Evolutionary conservation across 192 early-diverging fungal genomes (phyloP).

Genomic region (Diversispora epigaea): DNA sequence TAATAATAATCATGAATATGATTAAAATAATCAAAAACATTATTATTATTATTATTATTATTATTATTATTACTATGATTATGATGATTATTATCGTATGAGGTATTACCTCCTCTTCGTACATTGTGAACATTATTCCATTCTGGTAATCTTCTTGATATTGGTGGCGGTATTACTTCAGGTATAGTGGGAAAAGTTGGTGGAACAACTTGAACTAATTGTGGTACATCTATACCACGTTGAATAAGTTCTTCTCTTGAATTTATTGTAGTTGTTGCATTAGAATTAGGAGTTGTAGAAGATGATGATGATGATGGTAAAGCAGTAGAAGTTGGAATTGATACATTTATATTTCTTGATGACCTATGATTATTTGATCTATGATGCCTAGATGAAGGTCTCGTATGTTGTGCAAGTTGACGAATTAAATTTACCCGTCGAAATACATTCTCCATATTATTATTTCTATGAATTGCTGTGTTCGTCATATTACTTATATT

Average conservation of each 20-base stretch:
- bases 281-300: too few species aligned
- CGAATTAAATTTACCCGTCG: slow-evolving; percentile 8
- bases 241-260: slow-evolving; percentile 11
- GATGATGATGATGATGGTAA: too few species aligned
- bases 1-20: neutral
- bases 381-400: slow-evolving; percentile 9
- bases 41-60: neutral
- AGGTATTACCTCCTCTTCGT: neutral
- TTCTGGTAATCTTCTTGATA: neutral
- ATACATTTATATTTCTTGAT: neutral
- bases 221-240: slow-evolving; percentile 1
- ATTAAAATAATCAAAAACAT: neutral
- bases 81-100: neutral
- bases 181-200: neutral
- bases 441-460: slow-evolving; percentile 8
- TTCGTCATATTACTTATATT: neutral
- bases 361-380: neutral
- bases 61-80: neutral
- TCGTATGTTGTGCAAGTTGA: slow-evolving; percentile 16
- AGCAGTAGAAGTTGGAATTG: neutral
- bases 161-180: neutral
- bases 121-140: neutral
- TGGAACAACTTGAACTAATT: neutral
- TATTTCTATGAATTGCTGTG: neutral
- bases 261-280: neutral